These are phyloP conservation scores for Saturnispora silvae DNA, from an alignment of 805 yeast genomes.

Conservation along the genomic window DNA sequence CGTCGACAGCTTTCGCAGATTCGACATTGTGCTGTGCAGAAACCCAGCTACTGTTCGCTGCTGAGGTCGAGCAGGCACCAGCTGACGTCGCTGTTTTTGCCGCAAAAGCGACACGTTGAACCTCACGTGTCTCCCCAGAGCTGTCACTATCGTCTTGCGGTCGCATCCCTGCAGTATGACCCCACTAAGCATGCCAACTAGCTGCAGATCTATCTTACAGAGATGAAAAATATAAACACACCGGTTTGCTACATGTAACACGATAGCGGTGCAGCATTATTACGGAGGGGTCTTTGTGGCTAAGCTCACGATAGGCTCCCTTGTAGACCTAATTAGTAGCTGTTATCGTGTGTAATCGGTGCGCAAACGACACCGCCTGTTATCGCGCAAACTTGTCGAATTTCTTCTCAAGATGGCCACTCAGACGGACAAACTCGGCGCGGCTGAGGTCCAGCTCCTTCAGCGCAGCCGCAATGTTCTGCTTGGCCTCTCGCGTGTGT, in stretches of 20 bases:
- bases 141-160: not conserved
- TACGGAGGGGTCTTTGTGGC: too few species aligned
- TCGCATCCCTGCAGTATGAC: constrained; percentile 1
- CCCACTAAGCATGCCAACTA: constrained; percentile 5
- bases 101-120: not conserved
- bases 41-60: not conserved
- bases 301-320: too few species aligned
- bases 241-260: too few species aligned
- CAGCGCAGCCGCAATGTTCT: not conserved
- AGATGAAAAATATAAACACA: too few species aligned
- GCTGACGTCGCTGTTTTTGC: not conserved
- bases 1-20: constrained; percentile 6
- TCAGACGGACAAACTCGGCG: constrained; percentile 4
- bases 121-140: constrained; percentile 3
- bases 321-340: too few species aligned
- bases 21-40: not conserved
- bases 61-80: too few species aligned
- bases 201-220: not conserved
- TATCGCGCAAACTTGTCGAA: constrained; percentile 2
- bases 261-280: too few species aligned
- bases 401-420: not conserved
- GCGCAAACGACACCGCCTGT: too few species aligned
- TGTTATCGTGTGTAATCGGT: too few species aligned
- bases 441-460: constrained; percentile 2
- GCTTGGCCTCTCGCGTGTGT: not conserved